Conservation (phyloP, 108 stramenopile genomes). For the Asterionellopsis glacialis region DNA sequence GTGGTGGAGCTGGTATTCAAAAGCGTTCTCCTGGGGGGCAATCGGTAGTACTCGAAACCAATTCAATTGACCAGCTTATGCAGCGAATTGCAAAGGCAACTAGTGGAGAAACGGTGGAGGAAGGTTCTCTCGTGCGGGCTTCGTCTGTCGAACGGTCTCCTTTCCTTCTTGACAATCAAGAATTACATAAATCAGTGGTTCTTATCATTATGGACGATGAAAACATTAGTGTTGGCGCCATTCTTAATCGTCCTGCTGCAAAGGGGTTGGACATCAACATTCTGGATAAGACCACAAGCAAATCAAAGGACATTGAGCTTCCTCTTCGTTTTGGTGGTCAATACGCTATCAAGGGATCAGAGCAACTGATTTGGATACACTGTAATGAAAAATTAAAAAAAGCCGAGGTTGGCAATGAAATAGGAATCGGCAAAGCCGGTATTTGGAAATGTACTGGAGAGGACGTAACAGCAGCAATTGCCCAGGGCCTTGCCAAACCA, state of each 20-base stretch:
- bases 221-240: conserved; percentile 46
- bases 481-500: conserved; percentile 41
- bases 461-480: conserved; percentile 52
- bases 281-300: conserved; percentile 10
- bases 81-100: background rate
- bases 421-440: conserved; percentile 32
- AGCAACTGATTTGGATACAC: conserved; percentile 71
- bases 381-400: conserved; percentile 38
- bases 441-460: conserved; percentile 68
- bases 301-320: conserved; percentile 7
- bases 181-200: conserved; percentile 70
- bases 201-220: conserved; percentile 61
- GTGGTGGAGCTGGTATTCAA: conserved; percentile 16
- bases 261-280: conserved; percentile 48
- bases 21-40: conserved; percentile 8
- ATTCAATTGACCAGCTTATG: conserved; percentile 16
- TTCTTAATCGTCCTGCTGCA: conserved; percentile 72
- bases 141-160: conserved; percentile 53
- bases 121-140: conserved; percentile 50
- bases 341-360: conserved; percentile 55
- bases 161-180: conserved; percentile 71
- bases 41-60: conserved; percentile 5
- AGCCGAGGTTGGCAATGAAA: conserved; percentile 45
- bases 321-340: conserved; percentile 74
- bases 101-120: conserved; percentile 2